Conservation (phyloP, 768 basidiomycete genomes). For the Agaricus blazei region DNA sequence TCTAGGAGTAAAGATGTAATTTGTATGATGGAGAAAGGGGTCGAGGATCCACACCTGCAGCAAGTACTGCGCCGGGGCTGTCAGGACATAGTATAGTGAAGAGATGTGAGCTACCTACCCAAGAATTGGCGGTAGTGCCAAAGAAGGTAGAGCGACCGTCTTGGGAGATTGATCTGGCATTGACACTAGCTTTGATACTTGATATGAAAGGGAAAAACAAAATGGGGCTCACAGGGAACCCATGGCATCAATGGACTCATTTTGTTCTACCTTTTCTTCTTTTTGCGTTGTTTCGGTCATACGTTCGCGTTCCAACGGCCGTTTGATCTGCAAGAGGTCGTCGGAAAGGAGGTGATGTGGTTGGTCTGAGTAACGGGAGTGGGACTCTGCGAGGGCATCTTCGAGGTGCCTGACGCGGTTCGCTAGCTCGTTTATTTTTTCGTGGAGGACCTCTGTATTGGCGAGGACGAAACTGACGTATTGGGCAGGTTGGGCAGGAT, state of each 20-base stretch:
- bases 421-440: constrained; percentile 57
- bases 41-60: constrained; percentile 44
- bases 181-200: constrained; percentile 7
- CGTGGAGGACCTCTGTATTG: constrained; percentile 64
- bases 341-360: constrained; percentile 56
- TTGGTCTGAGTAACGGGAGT: constrained; percentile 40
- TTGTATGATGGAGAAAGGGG: not conserved
- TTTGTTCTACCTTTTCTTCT: constrained; percentile 41
- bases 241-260: constrained; percentile 57
- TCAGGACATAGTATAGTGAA: constrained; percentile 11
- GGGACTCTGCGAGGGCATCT: constrained; percentile 54
- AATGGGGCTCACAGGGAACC: constrained; percentile 48
- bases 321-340: constrained; percentile 59
- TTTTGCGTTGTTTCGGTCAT: constrained; percentile 29
- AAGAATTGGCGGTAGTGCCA: constrained; percentile 63
- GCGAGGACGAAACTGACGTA: constrained; percentile 58
- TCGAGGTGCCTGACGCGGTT: constrained; percentile 65
- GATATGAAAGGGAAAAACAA: constrained; percentile 1
- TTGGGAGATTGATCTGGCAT: constrained; percentile 52
- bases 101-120: constrained; percentile 39
- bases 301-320: constrained; percentile 60
- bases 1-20: constrained; percentile 32
- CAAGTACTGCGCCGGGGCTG: constrained; percentile 42
- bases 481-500: not conserved
- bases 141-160: constrained; percentile 61